Base-by-base conservation (phyloP, 1,139 yeast species). In the Protomyces gravidus region DNA sequence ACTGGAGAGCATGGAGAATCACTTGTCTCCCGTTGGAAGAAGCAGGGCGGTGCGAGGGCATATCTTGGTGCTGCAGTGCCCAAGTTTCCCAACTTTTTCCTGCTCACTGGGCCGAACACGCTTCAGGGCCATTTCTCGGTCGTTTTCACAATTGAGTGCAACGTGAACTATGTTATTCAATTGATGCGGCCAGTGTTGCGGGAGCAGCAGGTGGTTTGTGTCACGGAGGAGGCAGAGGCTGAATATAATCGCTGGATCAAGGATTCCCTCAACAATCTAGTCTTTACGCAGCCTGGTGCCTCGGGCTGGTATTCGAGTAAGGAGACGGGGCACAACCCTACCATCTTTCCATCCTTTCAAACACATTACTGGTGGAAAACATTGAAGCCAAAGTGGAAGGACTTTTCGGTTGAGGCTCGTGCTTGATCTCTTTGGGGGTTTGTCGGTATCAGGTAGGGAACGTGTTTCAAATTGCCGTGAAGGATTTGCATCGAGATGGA, bases 21-120 rank as follows among this genome's bases (percentile, higher is more conserved):
- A 17, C 50, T 56, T n/a, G 42, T n/a, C 2, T 40, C 40, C 13
- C 57, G 40, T 15, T 56, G 60, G 60, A 36, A 56, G 28, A 48
- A 50, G 36, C 42, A 46, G 5, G 39, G 57, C 26, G 60, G 58
- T 15, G 58, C 60, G 5, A 50, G 40, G 4, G 60, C 60, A 5
- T 51, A 56, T 19, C n/a, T 13, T 19, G 60, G 60, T n/a, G 40
- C 58, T 11, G 36, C 58, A 15, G 57, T 56, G 1, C 40, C 53
- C 13, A 30, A 25, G 11, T 50, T 56, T 23, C 60, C 60, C 3
- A 56, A 56, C 50, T 51, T 56, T 15, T 57, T 49, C 25, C 21
- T 56, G 25, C 42, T 51, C 19, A 30, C 26, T 21, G 60, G 60
- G 13, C 60, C 60, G 2, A 56, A 56, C 25, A 48, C 60, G 32